Base-by-base conservation (phyloP, 768 basidiomycete species). In the Serendipita vermifera region DNA sequence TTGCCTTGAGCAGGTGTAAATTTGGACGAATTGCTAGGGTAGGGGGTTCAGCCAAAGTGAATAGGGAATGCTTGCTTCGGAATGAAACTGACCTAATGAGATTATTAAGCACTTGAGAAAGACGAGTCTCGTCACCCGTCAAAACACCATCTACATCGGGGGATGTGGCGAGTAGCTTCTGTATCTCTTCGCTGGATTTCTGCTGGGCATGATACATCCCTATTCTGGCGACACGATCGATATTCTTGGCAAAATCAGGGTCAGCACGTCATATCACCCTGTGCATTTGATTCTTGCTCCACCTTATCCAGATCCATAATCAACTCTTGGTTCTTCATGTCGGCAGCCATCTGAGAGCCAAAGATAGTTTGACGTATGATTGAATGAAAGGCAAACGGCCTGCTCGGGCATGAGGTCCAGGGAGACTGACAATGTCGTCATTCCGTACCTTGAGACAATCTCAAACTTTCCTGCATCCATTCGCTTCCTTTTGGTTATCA, bases 381-480 rank as follows among this genome's bases (percentile, higher is more conserved):
- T 54, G 68, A 66, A 61, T 74, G 72, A 58, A 73, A 70, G 22
- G 72, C 66, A 64, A 73, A 73, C 0, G 73, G 73, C 55, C 71
- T 51, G 17, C 7, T 1, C 9, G 17, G 26, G 5, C 7, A 20
- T 41, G 5, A 41, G 39, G 17, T 41, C 6, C 7, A 26, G 17
- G 17, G 9, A 26, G 15, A 6, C 15, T 17, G 15, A 7, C 27
- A 41, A 7, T 17, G 26, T n/a, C 17, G 26, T 20, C 17, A n/a
- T 7, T n/a, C n/a, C n/a, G 26, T n/a, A 41, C 39, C 39, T 69
- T 1, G 67, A 62, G 11, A 71, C 70, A 59, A 69, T 69, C 1
- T 68, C 64, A 60, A 96, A 94, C 54, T 81, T 78, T 3, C 87
- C 87, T 57, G 84, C 85, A 62, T 92, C 88, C 85, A 68, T 68